Evolutionary conservation across 768 basidiomycete genomes (phyloP).

Genomic region (Favolaschia claudopus): DNA sequence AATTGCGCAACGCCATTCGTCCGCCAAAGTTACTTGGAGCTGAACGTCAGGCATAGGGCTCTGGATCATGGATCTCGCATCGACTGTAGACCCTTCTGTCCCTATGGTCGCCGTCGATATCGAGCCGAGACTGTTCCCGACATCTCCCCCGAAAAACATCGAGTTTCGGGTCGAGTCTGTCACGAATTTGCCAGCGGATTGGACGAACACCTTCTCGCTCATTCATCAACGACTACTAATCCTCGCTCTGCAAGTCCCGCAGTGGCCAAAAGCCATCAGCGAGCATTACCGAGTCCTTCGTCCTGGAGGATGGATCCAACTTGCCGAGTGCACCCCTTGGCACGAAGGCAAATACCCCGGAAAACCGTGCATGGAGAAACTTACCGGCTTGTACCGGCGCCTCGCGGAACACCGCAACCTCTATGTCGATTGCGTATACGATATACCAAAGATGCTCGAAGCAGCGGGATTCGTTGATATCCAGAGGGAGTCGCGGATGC

Average conservation of each 20-base stretch:
- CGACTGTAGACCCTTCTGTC: constrained; percentile 13
- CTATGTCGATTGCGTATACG: constrained; percentile 10
- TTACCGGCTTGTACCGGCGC: constrained; percentile 1
- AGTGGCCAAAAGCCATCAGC: constrained; percentile 18
- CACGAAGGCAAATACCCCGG: constrained; percentile 10
- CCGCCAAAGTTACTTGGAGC: neutral
- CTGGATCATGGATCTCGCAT: constrained; percentile 15
- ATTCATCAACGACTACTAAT: constrained; percentile 28
- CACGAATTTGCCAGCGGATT: constrained; percentile 11
- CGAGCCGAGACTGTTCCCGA: constrained; percentile 13
- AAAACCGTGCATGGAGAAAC: constrained; percentile 18
- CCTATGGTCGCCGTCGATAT: constrained; percentile 25
- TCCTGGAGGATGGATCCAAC: constrained; percentile 27
- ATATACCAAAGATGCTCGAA: constrained; percentile 23
- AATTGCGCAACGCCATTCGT: neutral
- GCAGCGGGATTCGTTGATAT: constrained; percentile 26
- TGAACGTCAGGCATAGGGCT: neutral
- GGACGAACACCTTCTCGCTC: constrained; percentile 22
- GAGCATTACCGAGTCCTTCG: constrained; percentile 25
- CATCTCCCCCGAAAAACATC: constrained; percentile 10
- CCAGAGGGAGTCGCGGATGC: constrained; percentile 19
- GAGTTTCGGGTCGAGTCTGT: constrained; percentile 16
- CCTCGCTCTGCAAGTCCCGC: constrained; percentile 5
- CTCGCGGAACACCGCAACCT: constrained; percentile 12
- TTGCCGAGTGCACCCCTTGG: constrained; percentile 15